Evolutionary conservation across 192 early-diverging fungal species (phyloP), one percentile per base, ranked within the genome.

Genomic region (Pilaira anomala): DNA sequence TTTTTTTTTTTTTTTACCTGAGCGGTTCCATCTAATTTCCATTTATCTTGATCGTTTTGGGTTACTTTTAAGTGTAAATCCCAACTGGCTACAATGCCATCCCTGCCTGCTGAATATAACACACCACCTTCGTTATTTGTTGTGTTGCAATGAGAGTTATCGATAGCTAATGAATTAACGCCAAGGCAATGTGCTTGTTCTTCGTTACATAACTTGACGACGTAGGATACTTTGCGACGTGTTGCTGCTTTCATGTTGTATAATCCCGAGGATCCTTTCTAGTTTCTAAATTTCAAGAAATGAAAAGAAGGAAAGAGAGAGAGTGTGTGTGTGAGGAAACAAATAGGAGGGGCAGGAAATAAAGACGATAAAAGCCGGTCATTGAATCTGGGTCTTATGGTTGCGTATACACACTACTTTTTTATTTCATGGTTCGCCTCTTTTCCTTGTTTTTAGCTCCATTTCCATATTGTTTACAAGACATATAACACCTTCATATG

Each of bases 81-180:
- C 96, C 96, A 98, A 0, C 85, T 80, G 26, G 90, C 88, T 46
- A 97, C 85, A 25, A 89, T 79, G 62, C 92, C 88, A 73, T 98
- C 96, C 50, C 95, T 79, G 13, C 94, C 93, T 25, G 87, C 96
- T 14, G 91, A 86, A 70, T 93, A 95, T 40, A 98, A 82, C 39
- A 91, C 72, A 7, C 91, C 91, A 42, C 83, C 83, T 3, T 75
- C 75, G 18, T 65, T 50, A 11, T 60, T 63, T 21, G 30, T 56
- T 54, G 40, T 45, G 5, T 24, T 21, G 39, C 16, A 25, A 7
- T 61, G 40, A 36, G 64, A 40, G 22, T 76, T 71, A 57, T 90
- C 85, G 33, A 96, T 80, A 4, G 89, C 89, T 42, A 98, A 82
- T 24, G 92, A 82, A 69, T 96, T 96, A 28, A 95, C 85, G 33